Evolutionary conservation across 176 grass and related monocot genomes (phyloP), one percentile per base, ranked within the genome.

Genomic region (Raddia guianensis): DNA sequence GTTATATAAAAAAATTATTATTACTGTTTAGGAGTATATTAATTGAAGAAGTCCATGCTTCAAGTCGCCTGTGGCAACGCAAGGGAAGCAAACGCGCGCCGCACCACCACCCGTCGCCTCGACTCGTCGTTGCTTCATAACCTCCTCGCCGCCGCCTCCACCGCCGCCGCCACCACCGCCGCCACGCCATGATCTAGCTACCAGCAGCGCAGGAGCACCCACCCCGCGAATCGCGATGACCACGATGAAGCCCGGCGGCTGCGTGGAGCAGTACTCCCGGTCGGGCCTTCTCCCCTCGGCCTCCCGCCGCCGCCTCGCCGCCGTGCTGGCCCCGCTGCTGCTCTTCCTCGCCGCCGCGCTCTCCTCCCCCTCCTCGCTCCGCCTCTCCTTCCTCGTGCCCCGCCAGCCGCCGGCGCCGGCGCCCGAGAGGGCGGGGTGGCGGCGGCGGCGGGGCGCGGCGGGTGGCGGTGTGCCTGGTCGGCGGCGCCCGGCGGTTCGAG

Each of bases 401-500:
- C 10, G 9, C 58, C 58, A 61, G 20, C 21, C 10, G 4, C 21
- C 5, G 13, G 13, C 14, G 13, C 2, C 3, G 42, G 40, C 52
- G 10, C 0, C 5, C 66, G 19, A 27, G 27, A 27, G 27, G 27
- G 5, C 15, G 3, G 16, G 37, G 1, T 40, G 37, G 37, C 27
- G 27, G 27, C 27, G 37, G 37, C 37, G 2, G 37, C 37, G 3
- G 37, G 37, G 37, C 37, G 37, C 32, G 5, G 3, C 44, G 81
- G 7, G 71, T 91, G 18, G 95, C 95, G 18, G 87, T 98, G 9
- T 98, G 92, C 73, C 88, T 98, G 1, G 92, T 98, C 3, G 95
- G 95, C 55, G 95, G 87, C 0, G 90, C 92, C 5, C 86, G 95
- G 70, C 86, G 95, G 80, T 98, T 98, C 77, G 95, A 98, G 88